Evolutionary conservation across 768 basidiomycete genomes (phyloP).

Genomic region (Gymnopilus dilepis): DNA sequence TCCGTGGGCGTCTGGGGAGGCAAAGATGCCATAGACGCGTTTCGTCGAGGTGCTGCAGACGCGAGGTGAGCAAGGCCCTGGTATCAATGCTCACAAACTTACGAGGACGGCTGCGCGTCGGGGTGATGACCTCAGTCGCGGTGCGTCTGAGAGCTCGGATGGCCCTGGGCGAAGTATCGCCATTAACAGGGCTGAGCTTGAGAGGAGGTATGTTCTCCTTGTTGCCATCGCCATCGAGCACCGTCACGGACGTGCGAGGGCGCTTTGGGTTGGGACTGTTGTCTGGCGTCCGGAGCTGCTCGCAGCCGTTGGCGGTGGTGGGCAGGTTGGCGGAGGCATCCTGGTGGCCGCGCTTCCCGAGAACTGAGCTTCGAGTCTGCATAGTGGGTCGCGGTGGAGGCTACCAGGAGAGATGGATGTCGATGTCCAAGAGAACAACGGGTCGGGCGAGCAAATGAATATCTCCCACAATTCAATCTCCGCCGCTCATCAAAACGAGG

Average conservation of each 20-base stretch:
- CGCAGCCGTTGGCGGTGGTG: conserved; percentile 35
- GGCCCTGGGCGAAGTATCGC: conserved; percentile 43
- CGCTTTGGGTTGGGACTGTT: conserved; percentile 71
- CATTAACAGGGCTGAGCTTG: conserved; percentile 40
- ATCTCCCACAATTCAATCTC: conserved; percentile 42
- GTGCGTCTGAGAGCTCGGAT: conserved; percentile 45
- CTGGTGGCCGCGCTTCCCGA: conserved; percentile 56
- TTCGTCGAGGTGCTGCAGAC: conserved; percentile 46
- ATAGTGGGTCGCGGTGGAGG: conserved; percentile 31
- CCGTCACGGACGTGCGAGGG: conserved; percentile 49
- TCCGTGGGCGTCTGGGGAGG: conserved; percentile 51
- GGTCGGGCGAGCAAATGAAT: conserved; percentile 17
- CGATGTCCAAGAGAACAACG: conserved; percentile 31
- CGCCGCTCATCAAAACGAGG: conserved; percentile 40
- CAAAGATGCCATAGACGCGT: conserved; percentile 54
- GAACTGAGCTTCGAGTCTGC: conserved; percentile 55
- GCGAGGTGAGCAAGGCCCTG: conserved; percentile 17
- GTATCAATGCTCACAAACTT: conserved; percentile 26
- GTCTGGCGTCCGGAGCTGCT: conserved; percentile 63
- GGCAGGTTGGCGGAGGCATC: conserved; percentile 31
- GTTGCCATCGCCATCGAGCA: conserved; percentile 62
- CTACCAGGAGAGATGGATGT: conserved; percentile 23
- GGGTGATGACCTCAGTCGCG: conserved; percentile 42
- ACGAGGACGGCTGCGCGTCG: conserved; percentile 54
- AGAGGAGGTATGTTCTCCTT: conserved; percentile 84